Evolutionary conservation across 305 asterid genomes (phyloP), one percentile per base, ranked within the genome.

Genomic region (Fraxinus dipetala): DNA sequence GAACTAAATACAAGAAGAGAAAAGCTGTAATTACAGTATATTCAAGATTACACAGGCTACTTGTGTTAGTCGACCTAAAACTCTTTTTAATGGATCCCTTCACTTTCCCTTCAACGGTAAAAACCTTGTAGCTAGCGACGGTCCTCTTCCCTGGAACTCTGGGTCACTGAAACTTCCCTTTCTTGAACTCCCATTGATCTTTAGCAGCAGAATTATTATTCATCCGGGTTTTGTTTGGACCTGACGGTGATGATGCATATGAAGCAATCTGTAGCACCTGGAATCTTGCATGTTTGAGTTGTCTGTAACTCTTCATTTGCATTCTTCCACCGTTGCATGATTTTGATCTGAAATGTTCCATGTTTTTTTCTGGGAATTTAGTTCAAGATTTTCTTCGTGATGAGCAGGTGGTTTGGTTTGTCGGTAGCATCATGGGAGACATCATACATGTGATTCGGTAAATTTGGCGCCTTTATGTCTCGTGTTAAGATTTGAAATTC

Each of bases 131-230:
- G 86, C 92, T 85, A 20, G 96, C 97, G 1, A 93, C 96, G 81
- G 97, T 94, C 84, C 89, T 93, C 86, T 91, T 94, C 96, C 98
- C 91, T 89, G 93, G 90, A 92, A 81, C 85, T 95, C 98, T 0
- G 96, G 95, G 83, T 95, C 97, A 77, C 14, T 83, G 1, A 92
- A 87, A 90, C 89, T 91, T 92, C 31, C 91, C 95, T 78, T 93
- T 92, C 89, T 94, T 90, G 79, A 91, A 87, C 86, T 92, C 90
- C 88, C 88, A 82, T 81, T 83, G 84, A 6, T 86, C 89, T 6
- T 24, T 63, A 26, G 83, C 87, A 73, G 35, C 82, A 67, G 79
- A 84, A 20, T 88, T 83, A 32, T 90, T 89, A 73, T 83, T 65
- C 72, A 7, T 7, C 78, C 78, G 88, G 35, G 84, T 86, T 24